These are phyloP conservation scores for Jaltomata sinuosa DNA, from an alignment of 257 asterid species.

Conservation along the genomic window DNA sequence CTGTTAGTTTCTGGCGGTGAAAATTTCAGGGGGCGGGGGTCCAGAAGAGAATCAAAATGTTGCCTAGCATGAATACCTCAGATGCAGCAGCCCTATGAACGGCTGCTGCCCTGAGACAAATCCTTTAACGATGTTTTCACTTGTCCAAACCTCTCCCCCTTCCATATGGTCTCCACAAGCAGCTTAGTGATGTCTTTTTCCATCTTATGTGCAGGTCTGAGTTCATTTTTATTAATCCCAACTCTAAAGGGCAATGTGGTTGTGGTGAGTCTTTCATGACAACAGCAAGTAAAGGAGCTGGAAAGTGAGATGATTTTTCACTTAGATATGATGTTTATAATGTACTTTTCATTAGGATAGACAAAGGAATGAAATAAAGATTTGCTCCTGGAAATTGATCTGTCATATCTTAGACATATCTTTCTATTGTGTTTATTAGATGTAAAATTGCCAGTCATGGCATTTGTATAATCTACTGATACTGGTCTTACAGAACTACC, in stretches of 20 bases:
- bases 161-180: not conserved
- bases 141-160: not conserved
- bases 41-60: not conserved
- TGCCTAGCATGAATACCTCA: not conserved
- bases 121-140: not conserved
- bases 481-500: not conserved
- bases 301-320: not conserved
- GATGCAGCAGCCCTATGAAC: not conserved
- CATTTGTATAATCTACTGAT: not conserved
- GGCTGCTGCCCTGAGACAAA: not conserved
- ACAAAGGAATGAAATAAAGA: not conserved
- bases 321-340: not conserved
- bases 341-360: not conserved
- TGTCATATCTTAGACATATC: not conserved
- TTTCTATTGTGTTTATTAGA: not conserved
- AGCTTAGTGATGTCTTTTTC: not conserved
- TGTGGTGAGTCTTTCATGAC: conserved; percentile 23
- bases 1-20: not conserved
- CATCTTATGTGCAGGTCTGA: conserved; percentile 10
- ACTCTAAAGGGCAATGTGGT: conserved; percentile 18
- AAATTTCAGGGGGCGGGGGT: not conserved
- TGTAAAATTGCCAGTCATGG: not conserved
- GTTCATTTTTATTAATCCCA: conserved; percentile 12
- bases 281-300: not conserved
- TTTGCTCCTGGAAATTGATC: not conserved